Percentiles rank a stretch among this genome's conserved stretches.
phyloP scores from a whole-genome alignment of 352 stramenopile genomes.

The Pythium sp. region DNA sequence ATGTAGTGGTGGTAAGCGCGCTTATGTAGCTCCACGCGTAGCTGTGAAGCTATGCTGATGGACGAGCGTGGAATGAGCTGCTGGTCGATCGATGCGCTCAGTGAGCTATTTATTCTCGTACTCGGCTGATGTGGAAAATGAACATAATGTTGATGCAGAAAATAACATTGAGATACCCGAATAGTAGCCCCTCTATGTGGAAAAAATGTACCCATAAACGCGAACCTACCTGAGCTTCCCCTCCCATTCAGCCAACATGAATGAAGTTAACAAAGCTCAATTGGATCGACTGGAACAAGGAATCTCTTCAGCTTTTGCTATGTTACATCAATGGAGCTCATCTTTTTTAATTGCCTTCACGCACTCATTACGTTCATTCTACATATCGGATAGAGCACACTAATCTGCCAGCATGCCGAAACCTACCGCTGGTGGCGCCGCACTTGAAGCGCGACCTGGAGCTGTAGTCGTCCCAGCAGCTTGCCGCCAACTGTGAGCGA shows the following conservation, averaged over 20 bases:
- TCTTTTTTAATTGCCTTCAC: not conserved
- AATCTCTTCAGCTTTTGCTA: not conserved
- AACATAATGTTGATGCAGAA: not conserved
- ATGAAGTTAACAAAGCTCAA: not conserved
- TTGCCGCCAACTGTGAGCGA: conserved; percentile 63
- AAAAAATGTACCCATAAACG: not conserved
- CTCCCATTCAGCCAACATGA: not conserved
- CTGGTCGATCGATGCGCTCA: not conserved
- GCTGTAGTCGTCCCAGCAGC: conserved; percentile 53
- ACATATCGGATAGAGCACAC: no score
- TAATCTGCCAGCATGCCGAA: no score
- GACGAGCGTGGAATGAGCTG: not conserved
- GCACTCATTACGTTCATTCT: not conserved
- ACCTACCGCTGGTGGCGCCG: conserved; percentile 9
- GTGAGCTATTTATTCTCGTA: not conserved
- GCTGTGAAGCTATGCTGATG: not conserved
- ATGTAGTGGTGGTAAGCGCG: not conserved
- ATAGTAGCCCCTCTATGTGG: not conserved
- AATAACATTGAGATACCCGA: not conserved
- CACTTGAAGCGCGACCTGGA: conserved; percentile 57
- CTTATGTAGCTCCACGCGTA: not conserved
- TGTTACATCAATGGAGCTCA: not conserved
- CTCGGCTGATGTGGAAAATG: not conserved
- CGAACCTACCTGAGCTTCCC: not conserved
- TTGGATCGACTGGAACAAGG: not conserved